phyloP scores from a whole-genome alignment of 352 stramenopile genomes.

The Globisporangium splendens region DNA sequence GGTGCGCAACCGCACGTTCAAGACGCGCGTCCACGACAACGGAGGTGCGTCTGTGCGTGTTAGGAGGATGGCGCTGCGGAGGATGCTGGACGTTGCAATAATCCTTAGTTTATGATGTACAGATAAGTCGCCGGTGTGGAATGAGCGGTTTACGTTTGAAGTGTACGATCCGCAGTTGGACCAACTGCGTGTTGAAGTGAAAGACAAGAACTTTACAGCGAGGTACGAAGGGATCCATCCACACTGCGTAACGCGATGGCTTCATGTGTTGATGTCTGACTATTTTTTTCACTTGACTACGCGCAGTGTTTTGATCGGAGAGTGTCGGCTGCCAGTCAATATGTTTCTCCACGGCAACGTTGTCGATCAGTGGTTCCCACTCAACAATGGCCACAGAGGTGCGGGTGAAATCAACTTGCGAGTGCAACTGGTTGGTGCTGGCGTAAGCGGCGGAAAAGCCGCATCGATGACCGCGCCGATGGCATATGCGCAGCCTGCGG shows the following conservation, averaged over 20 bases:
- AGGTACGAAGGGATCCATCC: slow-evolving; percentile 17
- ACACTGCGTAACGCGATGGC: neutral
- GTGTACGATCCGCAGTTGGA: slow-evolving; percentile 72
- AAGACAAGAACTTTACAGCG: slow-evolving; percentile 83
- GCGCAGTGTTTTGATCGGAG: slow-evolving; percentile 63
- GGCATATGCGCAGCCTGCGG: neutral
- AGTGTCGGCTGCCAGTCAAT: slow-evolving; percentile 63
- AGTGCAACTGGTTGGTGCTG: slow-evolving; percentile 45
- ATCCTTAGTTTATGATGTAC: neutral
- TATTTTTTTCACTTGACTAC: neutral
- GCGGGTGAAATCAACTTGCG: slow-evolving; percentile 81
- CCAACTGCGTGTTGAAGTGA: slow-evolving; percentile 71
- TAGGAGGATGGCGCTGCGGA: neutral
- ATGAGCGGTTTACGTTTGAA: slow-evolving; percentile 79
- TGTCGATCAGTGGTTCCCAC: slow-evolving; percentile 76
- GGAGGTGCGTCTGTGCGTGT: slow-evolving; percentile 36
- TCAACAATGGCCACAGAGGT: slow-evolving; percentile 58
- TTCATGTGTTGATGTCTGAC: neutral
- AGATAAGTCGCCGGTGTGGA: slow-evolving; percentile 77
- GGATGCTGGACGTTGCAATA: too few species aligned
- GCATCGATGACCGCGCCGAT: neutral
- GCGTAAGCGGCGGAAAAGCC: neutral
- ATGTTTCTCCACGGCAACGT: slow-evolving; percentile 69
- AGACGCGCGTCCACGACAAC: slow-evolving; percentile 83
- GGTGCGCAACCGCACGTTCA: slow-evolving; percentile 56